Conservation (phyloP, 495 filamentous ascomycete genomes). For the Neurospora terricola region DNA sequence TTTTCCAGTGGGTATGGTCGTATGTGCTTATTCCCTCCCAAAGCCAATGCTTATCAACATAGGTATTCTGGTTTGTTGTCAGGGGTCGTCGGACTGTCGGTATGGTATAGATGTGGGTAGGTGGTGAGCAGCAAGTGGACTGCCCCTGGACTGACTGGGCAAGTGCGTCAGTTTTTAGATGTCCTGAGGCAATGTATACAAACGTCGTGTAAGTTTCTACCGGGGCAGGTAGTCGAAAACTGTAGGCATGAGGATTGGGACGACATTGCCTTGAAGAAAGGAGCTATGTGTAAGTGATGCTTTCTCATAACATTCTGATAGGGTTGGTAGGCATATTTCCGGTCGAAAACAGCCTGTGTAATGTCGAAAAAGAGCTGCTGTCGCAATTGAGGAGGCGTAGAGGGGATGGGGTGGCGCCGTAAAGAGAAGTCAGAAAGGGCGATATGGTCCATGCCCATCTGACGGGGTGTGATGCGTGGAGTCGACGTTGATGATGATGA, state of each 20-base stretch:
- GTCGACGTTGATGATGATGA: not conserved
- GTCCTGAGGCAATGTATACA: too few species aligned
- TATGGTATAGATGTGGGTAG: not conserved
- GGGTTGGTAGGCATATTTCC: not conserved
- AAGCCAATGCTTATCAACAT: too few species aligned
- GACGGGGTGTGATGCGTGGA: not conserved
- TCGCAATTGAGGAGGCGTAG: too few species aligned
- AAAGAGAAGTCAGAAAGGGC: not conserved
- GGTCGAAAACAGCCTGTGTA: not conserved
- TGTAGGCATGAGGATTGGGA: not conserved
- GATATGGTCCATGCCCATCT: not conserved
- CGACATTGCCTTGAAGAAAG: not conserved
- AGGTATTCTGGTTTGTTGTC: too few species aligned
- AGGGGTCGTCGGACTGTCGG: not conserved
- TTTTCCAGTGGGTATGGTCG: slow-evolving; percentile 36
- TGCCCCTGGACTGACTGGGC: too few species aligned
- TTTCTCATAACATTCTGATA: not conserved
- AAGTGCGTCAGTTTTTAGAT: too few species aligned
- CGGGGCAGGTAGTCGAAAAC: too few species aligned
- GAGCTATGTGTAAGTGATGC: not conserved
- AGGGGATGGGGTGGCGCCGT: too few species aligned
- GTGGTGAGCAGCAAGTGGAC: not conserved
- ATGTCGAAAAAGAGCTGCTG: too few species aligned
- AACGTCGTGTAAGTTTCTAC: too few species aligned
- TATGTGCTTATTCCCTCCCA: slow-evolving; percentile 21